These are phyloP conservation scores for Rhynchospora breviuscula DNA, from an alignment of 176 grass and related monocot genomes.

Conservation along the genomic window DNA sequence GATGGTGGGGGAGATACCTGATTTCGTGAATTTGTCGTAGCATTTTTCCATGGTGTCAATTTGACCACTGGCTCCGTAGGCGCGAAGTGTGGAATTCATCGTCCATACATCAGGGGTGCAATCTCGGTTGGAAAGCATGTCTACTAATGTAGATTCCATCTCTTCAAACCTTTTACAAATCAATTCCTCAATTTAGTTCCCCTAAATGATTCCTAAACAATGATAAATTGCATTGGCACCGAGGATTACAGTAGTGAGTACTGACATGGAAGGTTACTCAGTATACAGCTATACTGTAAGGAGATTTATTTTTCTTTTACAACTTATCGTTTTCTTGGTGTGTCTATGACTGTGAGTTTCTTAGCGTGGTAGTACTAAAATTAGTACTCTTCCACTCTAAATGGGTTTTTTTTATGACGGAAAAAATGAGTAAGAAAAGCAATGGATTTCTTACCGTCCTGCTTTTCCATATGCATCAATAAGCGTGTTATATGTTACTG, in stretches of 20 bases:
- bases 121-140: constrained; percentile 44
- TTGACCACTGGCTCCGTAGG: constrained; percentile 77
- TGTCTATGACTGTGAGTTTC: neutral
- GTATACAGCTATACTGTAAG: too few relatives aligned
- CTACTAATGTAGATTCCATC: constrained; percentile 85
- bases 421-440: neutral
- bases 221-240: neutral
- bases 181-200: neutral
- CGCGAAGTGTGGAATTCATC: constrained; percentile 86
- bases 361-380: neutral
- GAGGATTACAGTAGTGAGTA: neutral
- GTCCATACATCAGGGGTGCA: constrained; percentile 97
- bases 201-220: neutral
- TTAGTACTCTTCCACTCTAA: neutral
- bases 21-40: constrained; percentile 84
- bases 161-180: constrained; percentile 37
- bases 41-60: constrained; percentile 90
- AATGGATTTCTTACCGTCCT: constrained; percentile 43
- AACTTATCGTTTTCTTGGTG: neutral
- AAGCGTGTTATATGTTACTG: constrained; percentile 82
- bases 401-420: neutral
- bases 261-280: neutral
- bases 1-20: constrained; percentile 76
- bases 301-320: neutral
- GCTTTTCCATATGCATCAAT: constrained; percentile 88